Evolutionary conservation across 2,329 filamentous ascomycete species (phyloP), one percentile per base, ranked within the genome.

Genomic region (Nothophaeocryptopus gaeumannii): DNA sequence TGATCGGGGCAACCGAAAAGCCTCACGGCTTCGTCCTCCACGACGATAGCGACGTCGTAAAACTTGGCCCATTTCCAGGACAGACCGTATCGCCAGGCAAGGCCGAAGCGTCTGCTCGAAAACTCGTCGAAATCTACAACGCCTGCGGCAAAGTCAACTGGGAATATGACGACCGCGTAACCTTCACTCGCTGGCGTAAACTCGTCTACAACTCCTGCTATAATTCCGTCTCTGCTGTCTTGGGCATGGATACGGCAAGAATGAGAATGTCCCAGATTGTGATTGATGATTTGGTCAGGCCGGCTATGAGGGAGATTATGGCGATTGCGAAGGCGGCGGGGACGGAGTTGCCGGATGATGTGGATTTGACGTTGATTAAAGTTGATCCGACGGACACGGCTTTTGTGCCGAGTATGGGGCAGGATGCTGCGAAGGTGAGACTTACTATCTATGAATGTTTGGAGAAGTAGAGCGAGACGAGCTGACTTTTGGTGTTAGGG

Each of bases 271-370:
- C 70, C 11, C 67, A 70, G 11, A 70, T 70, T 29, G 67, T 70
- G 1, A 63, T 81, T 5, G 71, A 77, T 12, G 71, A 70, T 2
- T 58, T 83, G 31, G 70, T 83, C 2, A 56, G 65, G 13, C 80
- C 79, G 3, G 74, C 75, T 0, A 83, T 83, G 78, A 52, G 62
- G 11, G 79, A 82, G 62, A 76, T 81, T 20, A 63, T 70, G 3
- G 70, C 73, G 0, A 74, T 73, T 16, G 78, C 76, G 8, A 65
- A 59, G 32, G 74, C 71, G 8, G 63, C 58, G 3, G 77, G 78
- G 0, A 64, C 73, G 3, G 61, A 70, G 14, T 61, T 82, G 5
- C 70, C 68, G 0, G 69, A 70, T 0, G 72, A 71, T 5, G 58
- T 78, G 2, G 68, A 74, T 13, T 70, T 78, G 13, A 54, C 60